Conservation (phyloP, 1,139 yeast genomes). For the Kurtzmaniella quercitrusa region DNA sequence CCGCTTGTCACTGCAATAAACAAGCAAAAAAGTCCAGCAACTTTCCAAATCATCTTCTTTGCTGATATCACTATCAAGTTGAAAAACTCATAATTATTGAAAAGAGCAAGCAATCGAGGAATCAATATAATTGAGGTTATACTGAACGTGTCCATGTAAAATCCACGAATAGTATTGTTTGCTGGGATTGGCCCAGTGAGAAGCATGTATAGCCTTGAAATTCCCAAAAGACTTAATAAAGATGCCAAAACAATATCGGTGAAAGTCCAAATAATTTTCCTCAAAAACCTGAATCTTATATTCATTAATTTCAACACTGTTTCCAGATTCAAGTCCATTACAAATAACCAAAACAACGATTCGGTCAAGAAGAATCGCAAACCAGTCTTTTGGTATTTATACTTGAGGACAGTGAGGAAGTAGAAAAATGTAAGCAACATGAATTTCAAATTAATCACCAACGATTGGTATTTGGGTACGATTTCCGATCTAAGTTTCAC, state of each 20-base stretch:
- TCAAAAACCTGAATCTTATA: slow-evolving; percentile 38
- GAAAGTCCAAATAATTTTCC: slow-evolving; percentile 40
- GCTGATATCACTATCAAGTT: slow-evolving; percentile 50
- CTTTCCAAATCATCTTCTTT: slow-evolving; percentile 52
- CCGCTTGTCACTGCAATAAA: slow-evolving; percentile 53
- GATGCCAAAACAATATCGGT: slow-evolving; percentile 31
- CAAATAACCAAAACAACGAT: slow-evolving; percentile 30
- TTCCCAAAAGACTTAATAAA: slow-evolving; percentile 27
- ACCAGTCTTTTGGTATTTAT: slow-evolving; percentile 12
- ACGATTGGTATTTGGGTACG: slow-evolving; percentile 42
- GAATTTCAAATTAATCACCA: slow-evolving; percentile 37
- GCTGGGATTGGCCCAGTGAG: slow-evolving; percentile 8
- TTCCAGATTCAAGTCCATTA: slow-evolving; percentile 35
- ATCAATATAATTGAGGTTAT: slow-evolving; percentile 49
- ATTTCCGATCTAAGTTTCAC: slow-evolving; percentile 28
- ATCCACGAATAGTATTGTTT: slow-evolving; percentile 9
- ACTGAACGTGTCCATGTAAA: slow-evolving; percentile 34
- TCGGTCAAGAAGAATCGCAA: slow-evolving; percentile 12
- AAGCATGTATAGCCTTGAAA: slow-evolving; percentile 16
- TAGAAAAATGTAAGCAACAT: slow-evolving; percentile 29
- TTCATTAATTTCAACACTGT: slow-evolving; percentile 34
- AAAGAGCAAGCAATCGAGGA: slow-evolving; percentile 51
- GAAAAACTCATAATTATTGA: slow-evolving; percentile 53
- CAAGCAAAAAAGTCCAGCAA: slow-evolving; percentile 48
- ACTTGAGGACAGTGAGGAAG: slow-evolving; percentile 26